Conservation (phyloP, 495 filamentous ascomycete genomes). For the Aspergillus avenaceus region DNA sequence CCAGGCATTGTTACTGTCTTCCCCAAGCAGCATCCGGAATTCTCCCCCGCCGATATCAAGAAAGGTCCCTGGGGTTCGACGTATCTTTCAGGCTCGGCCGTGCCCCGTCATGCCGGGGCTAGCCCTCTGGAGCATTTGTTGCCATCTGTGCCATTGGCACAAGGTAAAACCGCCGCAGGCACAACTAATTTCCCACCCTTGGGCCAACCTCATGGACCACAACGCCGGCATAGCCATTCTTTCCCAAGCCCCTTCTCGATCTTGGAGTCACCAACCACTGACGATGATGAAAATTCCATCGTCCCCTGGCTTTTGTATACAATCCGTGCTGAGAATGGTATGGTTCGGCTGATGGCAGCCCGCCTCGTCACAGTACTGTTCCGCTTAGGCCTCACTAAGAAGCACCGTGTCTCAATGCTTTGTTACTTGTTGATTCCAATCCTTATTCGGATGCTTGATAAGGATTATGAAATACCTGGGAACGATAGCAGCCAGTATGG, state of each 20-base stretch:
- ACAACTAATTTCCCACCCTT: constrained; percentile 55
- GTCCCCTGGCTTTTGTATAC: constrained; percentile 78
- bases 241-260: constrained; percentile 32
- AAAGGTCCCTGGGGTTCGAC: constrained; percentile 43
- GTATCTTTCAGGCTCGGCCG: constrained; percentile 41
- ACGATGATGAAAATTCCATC: constrained; percentile 73
- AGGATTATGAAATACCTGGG: constrained; percentile 43
- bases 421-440: constrained; percentile 67
- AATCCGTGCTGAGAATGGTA: constrained; percentile 56
- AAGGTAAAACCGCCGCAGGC: constrained; percentile 25
- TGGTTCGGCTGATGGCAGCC: constrained; percentile 72
- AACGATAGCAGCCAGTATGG: constrained; percentile 36
- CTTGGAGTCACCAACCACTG: constrained; percentile 34
- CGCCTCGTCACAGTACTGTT: constrained; percentile 74
- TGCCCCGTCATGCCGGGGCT: constrained; percentile 35
- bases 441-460: constrained; percentile 65
- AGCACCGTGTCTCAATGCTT: constrained; percentile 56
- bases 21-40: constrained; percentile 46
- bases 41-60: constrained; percentile 40
- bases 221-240: constrained; percentile 40
- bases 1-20: constrained; percentile 71
- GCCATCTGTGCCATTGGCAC: constrained; percentile 41
- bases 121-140: constrained; percentile 60
- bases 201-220: constrained; percentile 38
- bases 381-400: constrained; percentile 61